These are phyloP conservation scores for Botryotinia globosa DNA, from an alignment of 2,329 filamentous ascomycete genomes.

Conservation along the genomic window DNA sequence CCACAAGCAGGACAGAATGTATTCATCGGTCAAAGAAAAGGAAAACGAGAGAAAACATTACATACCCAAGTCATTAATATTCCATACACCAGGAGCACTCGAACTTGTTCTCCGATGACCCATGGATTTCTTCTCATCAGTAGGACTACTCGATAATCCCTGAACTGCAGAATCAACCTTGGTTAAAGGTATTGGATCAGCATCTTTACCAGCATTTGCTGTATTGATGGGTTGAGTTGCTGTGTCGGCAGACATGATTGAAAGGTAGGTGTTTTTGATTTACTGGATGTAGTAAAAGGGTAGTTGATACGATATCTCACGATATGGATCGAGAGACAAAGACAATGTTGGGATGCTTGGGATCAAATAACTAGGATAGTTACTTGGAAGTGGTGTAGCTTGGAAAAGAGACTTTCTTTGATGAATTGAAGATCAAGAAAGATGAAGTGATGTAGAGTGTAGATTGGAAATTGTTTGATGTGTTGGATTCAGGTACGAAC, in stretches of 20 bases:
- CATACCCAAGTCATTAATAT: slow-evolving; percentile 83
- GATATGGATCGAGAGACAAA: not conserved
- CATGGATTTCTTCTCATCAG: slow-evolving; percentile 62
- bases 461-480: not conserved
- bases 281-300: not conserved
- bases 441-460: not conserved
- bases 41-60: slow-evolving; percentile 18
- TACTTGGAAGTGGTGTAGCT: not conserved
- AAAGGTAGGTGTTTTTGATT: not conserved
- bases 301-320: slow-evolving; percentile 2
- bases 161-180: slow-evolving; percentile 93
- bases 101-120: slow-evolving; percentile 70
- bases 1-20: not conserved
- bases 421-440: not conserved
- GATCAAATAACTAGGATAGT: not conserved
- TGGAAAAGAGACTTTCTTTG: slow-evolving; percentile 2
- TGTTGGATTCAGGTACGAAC: not conserved
- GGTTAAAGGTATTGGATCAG: slow-evolving; percentile 53
- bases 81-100: slow-evolving; percentile 68
- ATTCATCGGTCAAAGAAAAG: not conserved
- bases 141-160: slow-evolving; percentile 67
- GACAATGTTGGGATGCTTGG: not conserved
- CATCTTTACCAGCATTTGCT: slow-evolving; percentile 7
- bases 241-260: slow-evolving; percentile 50
- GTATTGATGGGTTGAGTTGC: slow-evolving; percentile 26